These are phyloP conservation scores for Poa annua DNA, from an alignment of 176 grass and related monocot species.

Conservation along the genomic window DNA sequence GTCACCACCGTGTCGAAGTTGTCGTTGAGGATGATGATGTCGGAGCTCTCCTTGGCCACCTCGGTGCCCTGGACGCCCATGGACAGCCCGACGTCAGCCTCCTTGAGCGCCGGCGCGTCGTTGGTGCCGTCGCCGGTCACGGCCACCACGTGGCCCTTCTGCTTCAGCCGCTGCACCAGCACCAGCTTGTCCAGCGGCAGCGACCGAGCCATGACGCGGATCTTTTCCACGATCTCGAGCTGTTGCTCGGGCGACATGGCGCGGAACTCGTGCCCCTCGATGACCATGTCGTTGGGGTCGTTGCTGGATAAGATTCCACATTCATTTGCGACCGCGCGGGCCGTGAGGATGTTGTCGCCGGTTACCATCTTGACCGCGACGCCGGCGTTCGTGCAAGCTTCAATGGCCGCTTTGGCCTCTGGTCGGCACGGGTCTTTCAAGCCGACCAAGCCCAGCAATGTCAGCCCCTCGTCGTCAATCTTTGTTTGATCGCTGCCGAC, in stretches of 20 bases:
- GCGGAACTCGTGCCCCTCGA: background rate
- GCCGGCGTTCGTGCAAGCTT: constrained; percentile 54
- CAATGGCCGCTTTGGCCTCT: constrained; percentile 60
- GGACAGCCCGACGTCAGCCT: constrained; percentile 75
- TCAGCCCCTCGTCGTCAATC: constrained; percentile 63
- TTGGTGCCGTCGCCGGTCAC: constrained; percentile 83
- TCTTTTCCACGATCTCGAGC: constrained; percentile 52
- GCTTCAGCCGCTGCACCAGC: constrained; percentile 76
- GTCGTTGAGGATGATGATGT: constrained; percentile 81
- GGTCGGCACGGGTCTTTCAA: constrained; percentile 83
- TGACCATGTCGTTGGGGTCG: too few relatives aligned
- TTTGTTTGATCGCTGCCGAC: background rate
- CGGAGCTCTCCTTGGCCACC: constrained; percentile 87
- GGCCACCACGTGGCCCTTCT: constrained; percentile 78
- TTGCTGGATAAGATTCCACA: too few relatives aligned
- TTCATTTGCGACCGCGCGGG: constrained; percentile 62
- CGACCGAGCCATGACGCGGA: constrained; percentile 70
- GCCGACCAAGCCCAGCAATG: constrained; percentile 75
- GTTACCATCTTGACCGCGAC: constrained; percentile 90
- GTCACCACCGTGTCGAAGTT: constrained; percentile 81
- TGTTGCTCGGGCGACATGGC: constrained; percentile 57
- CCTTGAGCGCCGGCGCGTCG: constrained; percentile 81
- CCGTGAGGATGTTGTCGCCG: constrained; percentile 87
- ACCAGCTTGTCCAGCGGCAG: constrained; percentile 67
- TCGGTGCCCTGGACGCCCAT: constrained; percentile 94